Conservation (phyloP, 768 basidiomycete genomes). For the Mycena venus region DNA sequence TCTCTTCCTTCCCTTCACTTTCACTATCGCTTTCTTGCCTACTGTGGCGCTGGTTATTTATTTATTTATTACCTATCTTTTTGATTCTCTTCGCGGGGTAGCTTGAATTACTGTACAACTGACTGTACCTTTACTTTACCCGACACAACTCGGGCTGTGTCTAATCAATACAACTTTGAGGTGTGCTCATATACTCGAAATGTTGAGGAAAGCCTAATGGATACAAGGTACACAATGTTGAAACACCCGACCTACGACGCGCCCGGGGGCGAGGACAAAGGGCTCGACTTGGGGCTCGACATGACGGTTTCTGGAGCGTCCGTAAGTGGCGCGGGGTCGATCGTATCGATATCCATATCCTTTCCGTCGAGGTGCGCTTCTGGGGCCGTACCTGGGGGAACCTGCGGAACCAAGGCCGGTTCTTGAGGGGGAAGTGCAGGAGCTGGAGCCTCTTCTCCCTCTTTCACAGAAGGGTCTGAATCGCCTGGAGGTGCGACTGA, state of each 20-base stretch:
- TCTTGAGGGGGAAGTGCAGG: conserved; percentile 16
- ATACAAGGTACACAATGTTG: neutral
- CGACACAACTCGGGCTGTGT: conserved; percentile 26
- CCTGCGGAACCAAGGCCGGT: conserved; percentile 16
- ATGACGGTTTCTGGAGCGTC: conserved; percentile 4
- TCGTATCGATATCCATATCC: neutral
- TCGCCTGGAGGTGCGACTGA: neutral
- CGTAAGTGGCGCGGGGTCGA: conserved; percentile 21
- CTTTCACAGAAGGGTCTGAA: conserved; percentile 19
- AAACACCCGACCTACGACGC: conserved; percentile 23
- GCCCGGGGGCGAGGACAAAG: neutral
- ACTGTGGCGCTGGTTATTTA: conserved; percentile 32
- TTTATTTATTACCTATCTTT: conserved; percentile 55
- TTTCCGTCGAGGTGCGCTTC: conserved; percentile 18
- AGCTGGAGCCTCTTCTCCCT: conserved; percentile 4
- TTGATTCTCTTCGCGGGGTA: conserved; percentile 24
- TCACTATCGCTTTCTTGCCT: conserved; percentile 27
- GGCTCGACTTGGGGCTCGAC: neutral
- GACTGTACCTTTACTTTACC: conserved; percentile 36
- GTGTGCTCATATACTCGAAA: neutral
- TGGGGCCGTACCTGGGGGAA: conserved; percentile 18
- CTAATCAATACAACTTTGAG: conserved; percentile 13
- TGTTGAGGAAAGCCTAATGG: neutral
- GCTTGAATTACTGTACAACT: conserved; percentile 36
- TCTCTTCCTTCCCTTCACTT: conserved; percentile 22